Conservation (phyloP, 176 grass and related monocot species). For the Cocos nucifera region DNA sequence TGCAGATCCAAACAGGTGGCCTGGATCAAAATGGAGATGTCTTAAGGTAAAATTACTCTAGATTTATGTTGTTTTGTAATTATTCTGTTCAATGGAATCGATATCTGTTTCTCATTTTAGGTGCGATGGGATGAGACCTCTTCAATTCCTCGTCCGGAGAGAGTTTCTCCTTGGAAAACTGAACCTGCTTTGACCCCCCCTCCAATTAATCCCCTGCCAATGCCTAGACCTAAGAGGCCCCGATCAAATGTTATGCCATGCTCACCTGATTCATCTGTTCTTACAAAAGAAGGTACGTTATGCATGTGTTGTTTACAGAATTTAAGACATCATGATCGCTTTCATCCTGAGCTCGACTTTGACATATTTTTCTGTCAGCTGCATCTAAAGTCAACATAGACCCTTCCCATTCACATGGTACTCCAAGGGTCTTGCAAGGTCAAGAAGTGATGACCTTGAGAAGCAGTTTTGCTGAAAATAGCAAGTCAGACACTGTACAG, state of each 20-base stretch:
- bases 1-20: constrained; percentile 53
- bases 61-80: background rate
- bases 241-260: constrained; percentile 33
- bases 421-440: constrained; percentile 53
- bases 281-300: constrained; percentile 64
- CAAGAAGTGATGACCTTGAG: constrained; percentile 39
- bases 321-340: constrained; percentile 1
- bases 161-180: constrained; percentile 97
- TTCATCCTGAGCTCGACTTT: constrained; percentile 16
- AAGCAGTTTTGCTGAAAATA: constrained; percentile 21
- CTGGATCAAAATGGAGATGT: constrained; percentile 81
- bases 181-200: constrained; percentile 58
- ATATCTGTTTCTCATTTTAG: constrained; percentile 15
- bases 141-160: constrained; percentile 76
- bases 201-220: constrained; percentile 51
- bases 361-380: constrained; percentile 16
- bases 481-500: constrained; percentile 23
- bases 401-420: constrained; percentile 26
- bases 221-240: constrained; percentile 60
- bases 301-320: constrained; percentile 10
- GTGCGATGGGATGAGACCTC: constrained; percentile 95
- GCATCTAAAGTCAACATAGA: constrained; percentile 38
- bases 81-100: background rate
- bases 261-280: constrained; percentile 44
- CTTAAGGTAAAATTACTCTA: constrained; percentile 47